A percentile compares a stretch with the other conserved stretches of the same genome.
These are phyloP conservation scores for Diplogelasinospora grovesii DNA, from an alignment of 495 filamentous ascomycete species.

Conservation along the genomic window DNA sequence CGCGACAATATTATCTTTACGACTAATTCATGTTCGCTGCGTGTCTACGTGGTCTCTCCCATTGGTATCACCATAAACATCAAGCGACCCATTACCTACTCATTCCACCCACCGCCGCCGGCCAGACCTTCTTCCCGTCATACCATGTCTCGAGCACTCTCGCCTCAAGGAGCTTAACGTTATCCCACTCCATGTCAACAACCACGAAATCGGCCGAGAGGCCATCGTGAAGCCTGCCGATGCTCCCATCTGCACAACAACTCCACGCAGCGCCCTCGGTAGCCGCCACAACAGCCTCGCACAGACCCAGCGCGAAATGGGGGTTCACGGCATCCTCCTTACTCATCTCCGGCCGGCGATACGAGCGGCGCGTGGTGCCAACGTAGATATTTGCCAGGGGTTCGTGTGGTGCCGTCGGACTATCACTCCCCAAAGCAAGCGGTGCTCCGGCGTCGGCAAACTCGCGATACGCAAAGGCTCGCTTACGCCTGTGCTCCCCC, in stretches of 20 bases:
- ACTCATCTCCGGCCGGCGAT: slow-evolving; percentile 43
- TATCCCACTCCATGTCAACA: slow-evolving; percentile 51
- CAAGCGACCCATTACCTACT: too few species aligned
- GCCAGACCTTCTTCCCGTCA: slow-evolving; percentile 43
- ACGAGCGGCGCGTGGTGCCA: slow-evolving; percentile 51
- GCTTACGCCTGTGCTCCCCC: slow-evolving; percentile 42
- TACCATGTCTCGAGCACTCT: slow-evolving; percentile 51
- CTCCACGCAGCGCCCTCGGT: slow-evolving; percentile 54
- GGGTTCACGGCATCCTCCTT: slow-evolving; percentile 44
- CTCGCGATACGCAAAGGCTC: slow-evolving; percentile 58
- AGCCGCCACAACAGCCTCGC: slow-evolving; percentile 46
- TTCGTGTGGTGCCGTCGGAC: slow-evolving; percentile 53
- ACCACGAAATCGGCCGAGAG: slow-evolving; percentile 52
- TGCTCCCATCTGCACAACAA: slow-evolving; percentile 48
- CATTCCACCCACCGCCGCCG: slow-evolving; percentile 2
- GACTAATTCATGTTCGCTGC: too few species aligned
- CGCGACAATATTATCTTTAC: slow-evolving; percentile 29
- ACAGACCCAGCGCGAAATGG: slow-evolving; percentile 45
- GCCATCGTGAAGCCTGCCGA: slow-evolving; percentile 43
- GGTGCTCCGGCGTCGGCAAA: slow-evolving; percentile 47
- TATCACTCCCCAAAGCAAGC: slow-evolving; percentile 54
- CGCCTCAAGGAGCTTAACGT: slow-evolving; percentile 45
- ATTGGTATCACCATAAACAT: too few species aligned
- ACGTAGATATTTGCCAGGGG: slow-evolving; percentile 54
- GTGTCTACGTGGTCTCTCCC: too few species aligned